Conservation (phyloP, 176 grass and related monocot species). For the Elymus sibiricus region DNA sequence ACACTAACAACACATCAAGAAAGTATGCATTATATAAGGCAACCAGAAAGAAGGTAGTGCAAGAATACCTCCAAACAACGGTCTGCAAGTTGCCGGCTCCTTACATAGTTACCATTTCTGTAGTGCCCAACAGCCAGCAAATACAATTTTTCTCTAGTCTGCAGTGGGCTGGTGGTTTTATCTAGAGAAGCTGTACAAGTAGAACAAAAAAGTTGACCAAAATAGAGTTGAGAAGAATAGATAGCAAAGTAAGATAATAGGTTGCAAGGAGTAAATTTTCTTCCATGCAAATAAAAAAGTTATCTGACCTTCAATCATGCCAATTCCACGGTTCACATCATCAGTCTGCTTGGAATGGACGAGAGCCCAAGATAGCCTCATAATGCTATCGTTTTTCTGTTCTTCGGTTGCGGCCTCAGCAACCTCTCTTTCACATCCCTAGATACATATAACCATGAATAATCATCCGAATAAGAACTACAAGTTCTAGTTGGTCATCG, state of each 20-base stretch:
- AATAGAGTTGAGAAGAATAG: conserved; percentile 17
- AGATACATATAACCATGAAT: not conserved
- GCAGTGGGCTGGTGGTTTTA: conserved; percentile 57
- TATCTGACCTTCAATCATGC: conserved; percentile 86
- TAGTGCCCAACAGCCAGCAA: conserved; percentile 86
- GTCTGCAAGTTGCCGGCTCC: conserved; percentile 75
- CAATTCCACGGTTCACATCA: conserved; percentile 91
- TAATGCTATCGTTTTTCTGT: conserved; percentile 68
- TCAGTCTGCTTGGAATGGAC: conserved; percentile 79
- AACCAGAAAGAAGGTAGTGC: conserved; percentile 23
- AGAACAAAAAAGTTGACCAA: conserved; percentile 1
- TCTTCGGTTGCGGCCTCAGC: conserved; percentile 45
- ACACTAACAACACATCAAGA: not conserved
- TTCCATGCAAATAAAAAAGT: not conserved
- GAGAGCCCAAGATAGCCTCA: conserved; percentile 97
- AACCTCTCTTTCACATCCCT: conserved; percentile 86
- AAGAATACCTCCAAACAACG: conserved; percentile 66
- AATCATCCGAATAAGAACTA: not conserved
- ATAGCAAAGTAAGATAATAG: not conserved
- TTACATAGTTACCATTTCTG: conserved; percentile 80
- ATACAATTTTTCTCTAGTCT: conserved; percentile 74
- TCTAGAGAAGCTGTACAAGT: conserved; percentile 69
- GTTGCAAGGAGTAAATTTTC: not conserved
- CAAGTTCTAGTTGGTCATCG: not conserved
- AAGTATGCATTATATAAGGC: not conserved